Evolutionary conservation across 176 grass and related monocot species (phyloP).

Genomic region (Tillandsia leiboldiana): DNA sequence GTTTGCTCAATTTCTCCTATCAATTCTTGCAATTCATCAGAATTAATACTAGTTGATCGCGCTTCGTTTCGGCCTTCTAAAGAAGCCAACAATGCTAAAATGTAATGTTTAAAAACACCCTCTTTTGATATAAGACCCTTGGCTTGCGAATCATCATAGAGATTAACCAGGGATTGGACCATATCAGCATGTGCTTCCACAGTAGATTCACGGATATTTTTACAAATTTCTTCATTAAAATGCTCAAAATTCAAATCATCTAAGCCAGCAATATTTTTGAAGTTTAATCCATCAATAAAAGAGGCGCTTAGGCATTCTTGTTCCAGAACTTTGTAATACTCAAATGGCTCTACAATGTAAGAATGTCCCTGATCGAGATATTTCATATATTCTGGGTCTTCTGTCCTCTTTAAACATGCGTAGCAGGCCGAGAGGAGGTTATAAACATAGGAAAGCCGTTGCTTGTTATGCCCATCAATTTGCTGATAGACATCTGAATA

Average conservation of each 20-base stretch:
- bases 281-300: conserved; percentile 72
- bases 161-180: conserved; percentile 61
- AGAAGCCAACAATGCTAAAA: conserved; percentile 67
- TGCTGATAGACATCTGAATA: conserved; percentile 59
- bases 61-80: conserved; percentile 84
- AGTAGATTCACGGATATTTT: conserved; percentile 57
- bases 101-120: conserved; percentile 88
- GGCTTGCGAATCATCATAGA: conserved; percentile 55
- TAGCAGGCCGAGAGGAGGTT: conserved; percentile 81
- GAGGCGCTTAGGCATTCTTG: conserved; percentile 80
- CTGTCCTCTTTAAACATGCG: conserved; percentile 40
- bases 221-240: conserved; percentile 95
- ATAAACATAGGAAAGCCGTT: conserved; percentile 78
- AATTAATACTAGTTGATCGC: conserved; percentile 47
- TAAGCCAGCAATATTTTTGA: conserved; percentile 79
- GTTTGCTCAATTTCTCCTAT: conserved; percentile 63
- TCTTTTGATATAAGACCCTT: conserved; percentile 75
- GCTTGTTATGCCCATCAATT: conserved; percentile 81
- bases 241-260: conserved; percentile 94
- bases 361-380: conserved; percentile 60
- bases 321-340: conserved; percentile 87
- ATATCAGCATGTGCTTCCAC: conserved; percentile 58
- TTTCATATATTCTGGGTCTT: conserved; percentile 43
- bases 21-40: conserved; percentile 48
- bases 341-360: conserved; percentile 62